A percentile compares a stretch with the other conserved stretches of the same genome.
Conservation (phyloP, 805 yeast species). For the Wickerhamomyces rabaulensis region DNA sequence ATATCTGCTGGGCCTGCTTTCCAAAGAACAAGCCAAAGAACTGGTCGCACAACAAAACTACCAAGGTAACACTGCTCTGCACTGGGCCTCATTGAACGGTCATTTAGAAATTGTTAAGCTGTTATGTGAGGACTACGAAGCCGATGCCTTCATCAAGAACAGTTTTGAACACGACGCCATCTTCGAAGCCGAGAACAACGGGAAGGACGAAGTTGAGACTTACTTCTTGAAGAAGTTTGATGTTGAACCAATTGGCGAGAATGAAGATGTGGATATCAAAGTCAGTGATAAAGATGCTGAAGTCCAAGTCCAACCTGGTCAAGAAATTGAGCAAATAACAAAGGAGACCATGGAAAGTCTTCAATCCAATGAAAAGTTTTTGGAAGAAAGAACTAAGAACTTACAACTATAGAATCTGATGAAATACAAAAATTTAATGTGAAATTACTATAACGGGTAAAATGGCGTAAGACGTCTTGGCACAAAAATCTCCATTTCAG, state of each 20-base stretch:
- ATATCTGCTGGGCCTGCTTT: constrained; percentile 48
- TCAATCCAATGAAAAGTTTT: constrained; percentile 27
- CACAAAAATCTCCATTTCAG: background rate
- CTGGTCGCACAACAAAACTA: constrained; percentile 55
- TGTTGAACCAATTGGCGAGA: constrained; percentile 54
- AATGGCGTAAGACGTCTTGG: background rate
- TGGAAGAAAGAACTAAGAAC: constrained; percentile 27
- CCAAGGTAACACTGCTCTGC: constrained; percentile 90
- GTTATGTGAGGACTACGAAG: constrained; percentile 67
- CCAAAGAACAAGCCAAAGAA: constrained; percentile 38
- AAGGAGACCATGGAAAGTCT: constrained; percentile 40
- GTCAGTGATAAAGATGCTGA: constrained; percentile 11
- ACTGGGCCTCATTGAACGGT: constrained; percentile 94
- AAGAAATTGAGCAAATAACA: constrained; percentile 44
- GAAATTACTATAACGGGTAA: background rate
- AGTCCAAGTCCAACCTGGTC: constrained; percentile 41
- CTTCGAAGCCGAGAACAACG: constrained; percentile 82
- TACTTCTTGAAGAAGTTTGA: constrained; percentile 72
- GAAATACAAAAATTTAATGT: background rate
- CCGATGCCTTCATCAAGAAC: constrained; percentile 80
- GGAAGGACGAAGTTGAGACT: constrained; percentile 69
- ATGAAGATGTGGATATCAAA: constrained; percentile 30
- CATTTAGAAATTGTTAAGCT: constrained; percentile 64
- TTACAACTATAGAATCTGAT: constrained; percentile 8
- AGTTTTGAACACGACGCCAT: constrained; percentile 74